phyloP scores from a whole-genome alignment of 495 filamentous ascomycete species.

The Podospora conica region DNA sequence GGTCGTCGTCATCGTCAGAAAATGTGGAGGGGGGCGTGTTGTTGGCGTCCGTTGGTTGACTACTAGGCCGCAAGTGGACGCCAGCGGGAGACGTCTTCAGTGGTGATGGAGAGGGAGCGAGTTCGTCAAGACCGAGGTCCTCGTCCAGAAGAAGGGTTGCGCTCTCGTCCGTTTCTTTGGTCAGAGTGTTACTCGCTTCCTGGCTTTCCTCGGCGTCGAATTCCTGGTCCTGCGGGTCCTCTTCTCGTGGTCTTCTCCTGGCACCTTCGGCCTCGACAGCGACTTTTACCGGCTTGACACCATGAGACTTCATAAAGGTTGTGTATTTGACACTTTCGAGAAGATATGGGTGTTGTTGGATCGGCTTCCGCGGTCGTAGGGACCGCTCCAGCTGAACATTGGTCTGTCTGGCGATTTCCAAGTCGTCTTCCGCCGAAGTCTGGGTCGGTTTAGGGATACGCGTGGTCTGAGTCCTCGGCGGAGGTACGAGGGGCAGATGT shows the following conservation, averaged over 20 bases:
- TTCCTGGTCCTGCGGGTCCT: constrained; percentile 47
- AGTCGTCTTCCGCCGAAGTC: constrained; percentile 4
- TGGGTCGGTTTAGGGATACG: background rate
- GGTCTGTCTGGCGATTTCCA: constrained; percentile 18
- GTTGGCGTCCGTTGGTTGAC: constrained; percentile 16
- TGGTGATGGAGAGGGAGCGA: constrained; percentile 25
- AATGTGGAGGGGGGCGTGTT: constrained; percentile 27
- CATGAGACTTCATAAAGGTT: constrained; percentile 52
- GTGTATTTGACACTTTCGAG: constrained; percentile 63
- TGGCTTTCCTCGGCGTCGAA: constrained; percentile 45
- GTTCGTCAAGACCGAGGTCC: constrained; percentile 20
- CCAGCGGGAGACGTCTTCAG: constrained; percentile 21
- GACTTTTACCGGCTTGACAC: constrained; percentile 57
- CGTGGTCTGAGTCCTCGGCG: background rate
- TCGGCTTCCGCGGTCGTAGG: constrained; percentile 64
- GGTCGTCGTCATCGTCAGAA: constrained; percentile 35
- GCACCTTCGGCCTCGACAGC: constrained; percentile 27
- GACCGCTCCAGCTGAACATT: constrained; percentile 32
- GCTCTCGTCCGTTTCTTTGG: constrained; percentile 23
- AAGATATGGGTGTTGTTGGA: constrained; percentile 68
- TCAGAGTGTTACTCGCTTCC: constrained; percentile 17
- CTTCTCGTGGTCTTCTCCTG: constrained; percentile 24
- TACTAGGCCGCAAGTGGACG: constrained; percentile 17
- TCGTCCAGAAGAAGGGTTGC: constrained; percentile 19
- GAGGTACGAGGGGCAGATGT: background rate